These are phyloP conservation scores for Mycena maculata DNA, from an alignment of 768 basidiomycete genomes.

Conservation along the genomic window DNA sequence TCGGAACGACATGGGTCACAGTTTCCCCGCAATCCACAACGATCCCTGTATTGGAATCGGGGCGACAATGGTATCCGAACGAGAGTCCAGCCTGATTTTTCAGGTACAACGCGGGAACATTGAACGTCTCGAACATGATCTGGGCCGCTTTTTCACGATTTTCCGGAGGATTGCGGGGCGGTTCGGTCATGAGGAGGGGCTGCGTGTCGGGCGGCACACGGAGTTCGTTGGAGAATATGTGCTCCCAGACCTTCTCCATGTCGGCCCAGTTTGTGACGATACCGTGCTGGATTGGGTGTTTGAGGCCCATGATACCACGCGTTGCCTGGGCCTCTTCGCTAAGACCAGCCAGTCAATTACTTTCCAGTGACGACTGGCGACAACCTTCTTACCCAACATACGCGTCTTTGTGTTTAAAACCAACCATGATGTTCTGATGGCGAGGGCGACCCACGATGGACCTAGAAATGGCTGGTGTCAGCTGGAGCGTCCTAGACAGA, in stretches of 20 bases:
- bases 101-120: conserved; percentile 19
- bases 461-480: conserved; percentile 49
- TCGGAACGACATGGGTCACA: conserved; percentile 17
- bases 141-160: conserved; percentile 63
- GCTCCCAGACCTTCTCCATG: conserved; percentile 26
- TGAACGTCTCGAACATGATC: conserved; percentile 25
- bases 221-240: conserved; percentile 19
- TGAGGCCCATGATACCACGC: conserved; percentile 78
- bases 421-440: conserved; percentile 79
- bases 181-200: conserved; percentile 70
- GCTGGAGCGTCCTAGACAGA: neutral
- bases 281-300: conserved; percentile 58
- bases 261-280: conserved; percentile 22
- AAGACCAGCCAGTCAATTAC: neutral
- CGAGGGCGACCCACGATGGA: conserved; percentile 79
- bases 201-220: conserved; percentile 16
- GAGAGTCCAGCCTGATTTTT: conserved; percentile 10
- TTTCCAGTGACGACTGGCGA: no score
- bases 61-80: no score
- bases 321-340: conserved; percentile 79
- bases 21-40: conserved; percentile 19
- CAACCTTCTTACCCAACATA: conserved; percentile 65
- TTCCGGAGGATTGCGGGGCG: conserved; percentile 75
- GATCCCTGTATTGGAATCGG: no score
- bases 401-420: conserved; percentile 80